Evolutionary conservation across 2,329 filamentous ascomycete genomes (phyloP), one percentile per base, ranked within the genome.

Genomic region (Epichloe coenophiala): DNA sequence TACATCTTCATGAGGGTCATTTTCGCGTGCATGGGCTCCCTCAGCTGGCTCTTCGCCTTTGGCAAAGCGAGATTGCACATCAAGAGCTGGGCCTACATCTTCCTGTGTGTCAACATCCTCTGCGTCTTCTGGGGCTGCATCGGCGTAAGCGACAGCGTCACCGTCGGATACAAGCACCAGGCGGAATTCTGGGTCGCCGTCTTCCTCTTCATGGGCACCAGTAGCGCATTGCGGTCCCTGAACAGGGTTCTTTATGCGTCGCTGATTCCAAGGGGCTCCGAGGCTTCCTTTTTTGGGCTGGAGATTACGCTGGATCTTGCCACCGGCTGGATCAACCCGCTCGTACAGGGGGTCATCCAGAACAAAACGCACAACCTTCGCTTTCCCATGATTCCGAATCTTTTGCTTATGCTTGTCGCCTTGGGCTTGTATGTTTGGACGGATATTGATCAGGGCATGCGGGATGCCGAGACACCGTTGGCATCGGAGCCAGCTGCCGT

Each of bases 111-210:
- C 39, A 57, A 57, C 49, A 52, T 53, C 6, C 43, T 55, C 8
- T 57, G 55, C 51, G 47, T 57, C 23, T 47, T 56, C 39, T 57
- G 55, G 55, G 55, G 55, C 48, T 57, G 55, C 47, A 40, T 57
- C 15, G 55, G 55, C 9, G 54, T 57, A 27, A 56, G 50, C 51
- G 13, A 40, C 27, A 36, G 27, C 23, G 21, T 54, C 12, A 17
- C 47, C 21, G 51, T 57, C 21, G 55, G 55, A 4, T 57, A 57
- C 42, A 57, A 57, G 47, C 52, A 56, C 45, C 49, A 52, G 33
- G 54, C 54, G 7, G 55, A 57, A 37, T 57, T 53, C 37, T 57
- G 54, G 55, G 52, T 56, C 27, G 52, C 50, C 15, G 40, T 49
- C 19, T 48, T 51, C 21, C 47, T 57, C 19, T 56, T 57, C 38